phyloP scores from a whole-genome alignment of 2,329 filamentous ascomycete species.

The Trichocomaceae sp. region DNA sequence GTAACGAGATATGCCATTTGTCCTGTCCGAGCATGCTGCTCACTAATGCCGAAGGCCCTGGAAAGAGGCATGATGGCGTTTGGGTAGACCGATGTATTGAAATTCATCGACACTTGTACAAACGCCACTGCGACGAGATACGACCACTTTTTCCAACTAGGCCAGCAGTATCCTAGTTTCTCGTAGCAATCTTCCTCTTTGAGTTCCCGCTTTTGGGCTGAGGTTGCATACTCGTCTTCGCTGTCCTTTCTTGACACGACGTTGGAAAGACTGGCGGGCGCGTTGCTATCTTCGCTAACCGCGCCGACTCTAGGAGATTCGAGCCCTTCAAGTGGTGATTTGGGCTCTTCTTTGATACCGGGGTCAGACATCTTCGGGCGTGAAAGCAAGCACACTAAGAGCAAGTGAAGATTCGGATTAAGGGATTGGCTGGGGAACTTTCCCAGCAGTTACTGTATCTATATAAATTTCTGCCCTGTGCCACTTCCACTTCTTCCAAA shows the following conservation, averaged over 20 bases:
- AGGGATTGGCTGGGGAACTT: neutral
- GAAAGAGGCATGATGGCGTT: conserved; percentile 59
- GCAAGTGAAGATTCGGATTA: neutral
- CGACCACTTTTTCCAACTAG: conserved; percentile 60
- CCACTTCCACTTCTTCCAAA: neutral
- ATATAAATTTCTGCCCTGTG: neutral
- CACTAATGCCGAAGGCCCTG: conserved; percentile 59
- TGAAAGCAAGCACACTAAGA: neutral
- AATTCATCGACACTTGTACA: conserved; percentile 69
- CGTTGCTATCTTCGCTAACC: neutral
- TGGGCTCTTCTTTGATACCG: neutral
- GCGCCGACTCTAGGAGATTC: neutral
- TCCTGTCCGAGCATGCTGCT: conserved; percentile 61
- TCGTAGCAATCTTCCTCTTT: conserved; percentile 55
- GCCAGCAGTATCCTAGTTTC: conserved; percentile 56
- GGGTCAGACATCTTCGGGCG: neutral
- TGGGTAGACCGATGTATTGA: conserved; percentile 66
- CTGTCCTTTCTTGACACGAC: neutral
- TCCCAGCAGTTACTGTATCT: neutral
- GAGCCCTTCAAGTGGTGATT: neutral
- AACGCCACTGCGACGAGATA: conserved; percentile 62
- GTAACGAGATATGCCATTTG: conserved; percentile 69
- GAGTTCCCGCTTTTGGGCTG: conserved; percentile 32
- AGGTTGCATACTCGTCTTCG: neutral
- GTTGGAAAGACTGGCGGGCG: neutral